Evolutionary conservation across 306 rosid genomes (phyloP), one percentile per base, ranked within the genome.

Genomic region (Rosa lucieae): DNA sequence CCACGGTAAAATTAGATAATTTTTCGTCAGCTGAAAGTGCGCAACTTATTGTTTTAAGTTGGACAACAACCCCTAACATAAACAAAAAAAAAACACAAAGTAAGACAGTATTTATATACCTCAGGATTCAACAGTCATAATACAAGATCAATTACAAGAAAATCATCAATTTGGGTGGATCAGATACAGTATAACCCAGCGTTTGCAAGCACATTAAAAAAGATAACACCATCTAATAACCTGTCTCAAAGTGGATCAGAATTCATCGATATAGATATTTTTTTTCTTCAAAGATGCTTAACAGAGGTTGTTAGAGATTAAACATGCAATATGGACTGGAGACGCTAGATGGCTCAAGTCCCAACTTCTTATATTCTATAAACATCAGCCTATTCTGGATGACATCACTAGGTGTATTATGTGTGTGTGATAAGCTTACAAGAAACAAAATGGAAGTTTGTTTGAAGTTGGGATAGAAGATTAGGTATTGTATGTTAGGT

Each of bases 21-120:
- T 86, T 88, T 81, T 91, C 99, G 55, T 90, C 98, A 56, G 85
- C 86, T 66, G 89, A 85, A 77, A 91, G 79, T 29, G 93, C 84
- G 40, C 95, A 87, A 53, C 89, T 87, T 77, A 94, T 89, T 77
- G 99, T 88, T 88, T 95, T 95, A 75, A 95, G 94, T 78, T 95
- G 97, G 82, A 95, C 92, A 55, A 93, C 99, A 75, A 92, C 91
- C 81, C 97, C 99, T 95, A 91, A 70, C 85, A 82, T 26, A 72
- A 49, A 92, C 62, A 76, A 84, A 32, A 76, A 84, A 32, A 81
- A 84, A 71, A 29, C 18, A 76, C 15, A 77, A 70, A 51, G 76
- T 70, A 59, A 88, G 74, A 77, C 73, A 37, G 72, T 49, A 48
- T n/a, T 44, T 14, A 51, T 44, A 73, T 40, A 53, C 12, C 35